These are phyloP conservation scores for Paraglomus brasilianum DNA, from an alignment of 192 early-diverging fungal genomes.

Conservation along the genomic window DNA sequence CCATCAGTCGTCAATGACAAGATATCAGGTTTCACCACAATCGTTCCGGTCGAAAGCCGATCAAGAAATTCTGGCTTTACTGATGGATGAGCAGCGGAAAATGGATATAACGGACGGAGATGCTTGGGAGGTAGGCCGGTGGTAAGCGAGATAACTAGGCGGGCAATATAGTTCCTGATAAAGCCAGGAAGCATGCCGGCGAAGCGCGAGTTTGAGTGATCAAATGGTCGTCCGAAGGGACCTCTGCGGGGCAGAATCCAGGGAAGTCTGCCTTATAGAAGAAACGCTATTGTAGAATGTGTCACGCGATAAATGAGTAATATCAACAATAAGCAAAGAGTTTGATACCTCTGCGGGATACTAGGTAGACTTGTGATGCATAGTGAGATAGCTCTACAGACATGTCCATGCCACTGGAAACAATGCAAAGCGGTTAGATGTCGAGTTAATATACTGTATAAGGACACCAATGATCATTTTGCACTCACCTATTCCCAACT, in stretches of 20 bases:
- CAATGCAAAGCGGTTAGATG: not conserved
- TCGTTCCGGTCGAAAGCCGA: conserved; percentile 50
- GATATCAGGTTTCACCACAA: conserved; percentile 52
- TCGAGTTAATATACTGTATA: not conserved
- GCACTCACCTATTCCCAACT: conserved; percentile 47
- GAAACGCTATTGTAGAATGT: no score
- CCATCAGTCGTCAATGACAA: conserved; percentile 37
- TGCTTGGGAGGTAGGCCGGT: conserved; percentile 34
- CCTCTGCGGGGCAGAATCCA: conserved; percentile 47
- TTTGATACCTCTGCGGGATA: conserved; percentile 43
- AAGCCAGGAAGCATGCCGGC: conserved; percentile 38
- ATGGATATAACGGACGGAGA: conserved; percentile 42
- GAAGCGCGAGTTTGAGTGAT: conserved; percentile 47
- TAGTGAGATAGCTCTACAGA: conserved; percentile 54
- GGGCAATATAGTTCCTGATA: conserved; percentile 34
- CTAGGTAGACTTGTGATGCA: conserved; percentile 54
- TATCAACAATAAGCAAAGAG: no score
- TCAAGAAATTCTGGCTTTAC: conserved; percentile 50
- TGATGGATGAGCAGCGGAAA: conserved; percentile 45
- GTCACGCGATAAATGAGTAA: no score
- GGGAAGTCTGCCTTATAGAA: conserved; percentile 26
- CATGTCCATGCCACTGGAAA: conserved; percentile 52
- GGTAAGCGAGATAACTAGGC: not conserved
- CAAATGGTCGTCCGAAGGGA: conserved; percentile 47
- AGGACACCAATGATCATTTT: not conserved